These are phyloP conservation scores for Xylaria telfairii DNA, from an alignment of 495 filamentous ascomycete genomes.

Conservation along the genomic window DNA sequence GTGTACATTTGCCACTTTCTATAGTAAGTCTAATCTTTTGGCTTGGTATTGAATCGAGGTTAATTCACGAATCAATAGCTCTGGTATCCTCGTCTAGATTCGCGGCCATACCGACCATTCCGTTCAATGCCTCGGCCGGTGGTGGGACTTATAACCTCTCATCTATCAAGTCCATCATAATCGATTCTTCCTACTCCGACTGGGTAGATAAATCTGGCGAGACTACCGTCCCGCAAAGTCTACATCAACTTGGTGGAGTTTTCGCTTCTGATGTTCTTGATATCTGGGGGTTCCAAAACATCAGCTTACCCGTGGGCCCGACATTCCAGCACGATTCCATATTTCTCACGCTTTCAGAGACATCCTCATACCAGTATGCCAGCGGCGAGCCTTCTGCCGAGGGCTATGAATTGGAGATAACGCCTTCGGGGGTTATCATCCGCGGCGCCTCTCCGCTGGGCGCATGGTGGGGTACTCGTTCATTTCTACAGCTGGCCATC, in stretches of 20 bases:
- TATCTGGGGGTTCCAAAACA: slow-evolving; percentile 33
- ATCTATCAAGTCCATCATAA: slow-evolving; percentile 45
- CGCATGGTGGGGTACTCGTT: slow-evolving; percentile 60
- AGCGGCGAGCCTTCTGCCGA: slow-evolving; percentile 52
- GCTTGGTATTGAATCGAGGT: background rate
- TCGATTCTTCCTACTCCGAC: slow-evolving; percentile 48
- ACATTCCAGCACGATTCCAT: slow-evolving; percentile 41
- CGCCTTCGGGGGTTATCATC: slow-evolving; percentile 46
- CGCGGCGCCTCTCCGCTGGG: slow-evolving; percentile 58
- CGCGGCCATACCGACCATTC: slow-evolving; percentile 45
- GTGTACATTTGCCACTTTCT: background rate
- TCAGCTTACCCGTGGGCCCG: slow-evolving; percentile 33
- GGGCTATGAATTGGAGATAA: slow-evolving; percentile 53
- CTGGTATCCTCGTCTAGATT: slow-evolving; percentile 26
- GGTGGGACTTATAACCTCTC: slow-evolving; percentile 39
- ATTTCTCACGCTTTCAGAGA: slow-evolving; percentile 52
- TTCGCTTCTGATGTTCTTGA: slow-evolving; percentile 49
- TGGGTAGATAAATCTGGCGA: slow-evolving; percentile 46
- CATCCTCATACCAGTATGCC: slow-evolving; percentile 48
- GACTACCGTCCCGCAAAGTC: slow-evolving; percentile 56
- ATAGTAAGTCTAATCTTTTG: slow-evolving; percentile 7
- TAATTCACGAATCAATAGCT: background rate
- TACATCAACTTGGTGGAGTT: slow-evolving; percentile 49
- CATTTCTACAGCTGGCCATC: slow-evolving; percentile 55
- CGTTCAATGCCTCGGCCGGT: slow-evolving; percentile 41